These are phyloP conservation scores for Geranomyces michiganensis DNA, from an alignment of 192 early-diverging fungal genomes.

Conservation along the genomic window DNA sequence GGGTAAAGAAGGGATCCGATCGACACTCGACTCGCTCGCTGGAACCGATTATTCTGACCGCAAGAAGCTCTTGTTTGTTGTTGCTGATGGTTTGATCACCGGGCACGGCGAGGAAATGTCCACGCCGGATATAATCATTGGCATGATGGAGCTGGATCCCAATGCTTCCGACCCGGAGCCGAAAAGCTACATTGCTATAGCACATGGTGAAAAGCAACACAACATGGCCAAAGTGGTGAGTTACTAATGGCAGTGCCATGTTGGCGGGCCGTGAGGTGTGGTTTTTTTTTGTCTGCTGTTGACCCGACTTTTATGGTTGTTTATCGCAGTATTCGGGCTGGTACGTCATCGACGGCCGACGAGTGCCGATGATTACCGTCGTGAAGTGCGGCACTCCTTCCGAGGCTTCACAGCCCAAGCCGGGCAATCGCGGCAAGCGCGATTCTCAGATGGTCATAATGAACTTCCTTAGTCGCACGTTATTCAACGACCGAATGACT, in stretches of 20 bases:
- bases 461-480: conserved; percentile 84
- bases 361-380: conserved; percentile 50
- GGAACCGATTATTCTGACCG: conserved; percentile 80
- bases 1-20: conserved; percentile 80
- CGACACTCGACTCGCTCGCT: conserved; percentile 84
- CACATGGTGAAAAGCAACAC: conserved; percentile 83
- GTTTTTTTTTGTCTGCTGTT: too few relatives aligned
- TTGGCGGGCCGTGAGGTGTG: too few relatives aligned
- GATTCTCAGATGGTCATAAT: conserved; percentile 96
- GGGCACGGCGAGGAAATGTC: conserved; percentile 91
- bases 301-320: neutral
- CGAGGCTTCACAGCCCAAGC: conserved; percentile 34
- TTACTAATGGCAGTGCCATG: too few relatives aligned
- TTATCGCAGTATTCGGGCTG: conserved; percentile 39
- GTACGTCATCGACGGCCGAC: conserved; percentile 32
- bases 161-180: conserved; percentile 33
- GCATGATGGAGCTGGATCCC: conserved; percentile 56
- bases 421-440: conserved; percentile 83
- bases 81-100: conserved; percentile 85
- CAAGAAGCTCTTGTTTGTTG: conserved; percentile 83
- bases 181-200: conserved; percentile 75
- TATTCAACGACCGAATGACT: conserved; percentile 85
- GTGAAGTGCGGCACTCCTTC: conserved; percentile 49
- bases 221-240: conserved; percentile 82
- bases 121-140: conserved; percentile 85